Evolutionary conservation across 2,329 filamentous ascomycete species (phyloP), one percentile per base, ranked within the genome.

Genomic region (Cladosporium phlei): DNA sequence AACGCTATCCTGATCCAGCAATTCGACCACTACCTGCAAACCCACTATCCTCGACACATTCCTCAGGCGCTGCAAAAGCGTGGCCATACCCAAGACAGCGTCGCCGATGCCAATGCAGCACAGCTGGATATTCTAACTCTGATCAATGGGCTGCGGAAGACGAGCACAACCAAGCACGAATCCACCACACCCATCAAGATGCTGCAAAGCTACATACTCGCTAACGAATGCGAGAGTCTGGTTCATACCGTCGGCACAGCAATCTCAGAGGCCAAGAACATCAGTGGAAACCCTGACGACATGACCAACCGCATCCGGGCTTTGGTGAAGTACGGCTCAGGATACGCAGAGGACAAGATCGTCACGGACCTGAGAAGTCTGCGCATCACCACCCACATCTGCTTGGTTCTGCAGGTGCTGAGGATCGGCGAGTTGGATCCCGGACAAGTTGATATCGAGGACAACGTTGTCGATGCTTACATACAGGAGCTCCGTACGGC

Each of bases 1-100:
- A 96, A 94, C 60, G 83, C 86, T n/a, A 72, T 91, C 4, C 69
- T 96, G 8, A 78, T 90, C 45, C 80, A 82, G 2, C 85, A 91
- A 57, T 91, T 95, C 62, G 86, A 91, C 56, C 71, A 73, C 3
- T 94, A 85, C 59, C 69, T 87, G 47, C 68, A 79, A 51, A 69
- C 69, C 17, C 70, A 76, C 52, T 75, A 77, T 55, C 71, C 79
- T 9, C 67, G 77, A 14, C 74, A 75, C 25, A 66, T 76, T 14
- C 69, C 77, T 17, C 71, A 79, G 21, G 67, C 68, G n/a, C 62
- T 81, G 38, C 72, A 75, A 5, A 76, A 80, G 27, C 75, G 77
- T 2, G 82, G 86, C 50, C 70, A 77, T 3, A 72, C 77, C 2
- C 84, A 85, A 56, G 82, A 88, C 57, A 78, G 80, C 12, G 69